Evolutionary conservation across 257 asterid species (phyloP), one percentile per base, ranked within the genome.

Genomic region (Nicotiana tabacum): DNA sequence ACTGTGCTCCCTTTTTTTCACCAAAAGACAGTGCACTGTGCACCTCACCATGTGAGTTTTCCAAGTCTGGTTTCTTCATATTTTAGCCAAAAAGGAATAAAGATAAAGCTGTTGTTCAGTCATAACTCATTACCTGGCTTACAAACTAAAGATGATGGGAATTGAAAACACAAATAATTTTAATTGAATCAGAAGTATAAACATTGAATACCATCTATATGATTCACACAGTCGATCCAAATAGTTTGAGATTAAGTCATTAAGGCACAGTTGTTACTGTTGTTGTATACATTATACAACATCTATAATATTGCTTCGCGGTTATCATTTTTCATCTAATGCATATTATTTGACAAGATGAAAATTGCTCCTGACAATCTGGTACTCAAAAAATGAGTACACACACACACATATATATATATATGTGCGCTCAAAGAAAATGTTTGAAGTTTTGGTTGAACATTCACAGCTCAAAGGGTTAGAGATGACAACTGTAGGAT

Each of bases 401-500:
- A 2, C 2, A 2, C 30, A 2, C 2, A 2, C 30, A 2, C 2
- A 2, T 29, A 11, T 30, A 15, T 12, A 3, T 29, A 29, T 29
- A 29, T 33, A 33, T 3, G 5, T 33, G 51, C n/a, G 11, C 1
- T 39, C 9, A 5, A 37, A n/a, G 56, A 69, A 18, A 58, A 11
- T 18, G 9, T 9, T 43, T 9, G 56, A 64, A 27, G 9, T 11
- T 27, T 64, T 43, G 60, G 57, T 46, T 70, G 65, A 74, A 64
- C 77, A 81, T 51, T 78, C 58, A 32, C 33, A 72, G 43, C 37
- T 65, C 35, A 82, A 80, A 80, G 74, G 51, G 83, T 12, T 46
- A 3, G 4, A 57, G 33, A n/a, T 66, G 89, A 81, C 88, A 87
- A 74, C 83, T 80, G 76, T 87, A 43, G 67, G 62, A 29, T 48